Conservation (phyloP, 768 basidiomycete genomes). For the Omphalotus guepiniiformis region DNA sequence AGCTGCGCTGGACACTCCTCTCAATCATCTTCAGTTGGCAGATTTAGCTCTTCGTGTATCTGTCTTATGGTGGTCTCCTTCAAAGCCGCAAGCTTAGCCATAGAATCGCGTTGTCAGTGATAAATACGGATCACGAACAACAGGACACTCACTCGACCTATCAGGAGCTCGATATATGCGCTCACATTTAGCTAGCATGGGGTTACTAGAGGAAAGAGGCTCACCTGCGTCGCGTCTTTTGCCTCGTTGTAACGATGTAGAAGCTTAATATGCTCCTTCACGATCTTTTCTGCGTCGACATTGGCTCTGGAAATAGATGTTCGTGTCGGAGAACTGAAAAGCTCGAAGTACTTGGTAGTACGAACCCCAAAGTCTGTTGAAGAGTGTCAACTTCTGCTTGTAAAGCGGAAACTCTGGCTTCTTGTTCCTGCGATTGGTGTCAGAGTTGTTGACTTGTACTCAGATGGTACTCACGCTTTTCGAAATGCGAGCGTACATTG, state of each 20-base stretch:
- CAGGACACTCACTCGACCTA: slow-evolving; percentile 56
- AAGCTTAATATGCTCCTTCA: slow-evolving; percentile 64
- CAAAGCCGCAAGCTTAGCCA: slow-evolving; percentile 60
- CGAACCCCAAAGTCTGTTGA: slow-evolving; percentile 45
- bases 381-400: slow-evolving; percentile 45
- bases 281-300: slow-evolving; percentile 53
- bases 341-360: not conserved
- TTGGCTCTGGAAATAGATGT: slow-evolving; percentile 23
- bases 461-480: too few relatives aligned
- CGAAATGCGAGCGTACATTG: too few relatives aligned
- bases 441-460: too few relatives aligned
- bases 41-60: slow-evolving; percentile 67
- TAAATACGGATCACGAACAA: not conserved
- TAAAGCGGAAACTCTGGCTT: slow-evolving; percentile 42
- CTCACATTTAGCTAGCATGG: not conserved
- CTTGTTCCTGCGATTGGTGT: too few relatives aligned
- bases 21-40: slow-evolving; percentile 56
- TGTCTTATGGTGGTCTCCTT: slow-evolving; percentile 68
- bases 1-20: not conserved
- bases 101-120: slow-evolving; percentile 3
- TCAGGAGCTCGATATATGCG: slow-evolving; percentile 52
- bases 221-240: slow-evolving; percentile 78
- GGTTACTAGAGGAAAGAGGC: slow-evolving; percentile 5
- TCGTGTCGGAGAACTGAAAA: not conserved
- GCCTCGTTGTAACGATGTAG: slow-evolving; percentile 78